phyloP scores from a whole-genome alignment of 1,284 basidiomycete species.

The Rhodotorula mucilaginosa region DNA sequence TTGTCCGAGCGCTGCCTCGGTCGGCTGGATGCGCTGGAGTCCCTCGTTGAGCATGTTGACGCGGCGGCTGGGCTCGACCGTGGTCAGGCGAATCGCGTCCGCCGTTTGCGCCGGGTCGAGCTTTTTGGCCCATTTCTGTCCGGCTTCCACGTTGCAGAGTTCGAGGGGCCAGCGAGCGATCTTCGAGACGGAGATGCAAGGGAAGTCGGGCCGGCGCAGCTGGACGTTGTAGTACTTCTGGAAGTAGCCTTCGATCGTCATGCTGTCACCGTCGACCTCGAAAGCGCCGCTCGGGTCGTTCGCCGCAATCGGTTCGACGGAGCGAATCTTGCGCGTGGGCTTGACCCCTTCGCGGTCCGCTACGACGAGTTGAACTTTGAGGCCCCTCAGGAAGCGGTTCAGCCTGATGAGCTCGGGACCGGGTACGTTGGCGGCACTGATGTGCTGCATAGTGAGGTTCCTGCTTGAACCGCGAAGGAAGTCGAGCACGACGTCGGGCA shows the following conservation, averaged over 20 bases:
- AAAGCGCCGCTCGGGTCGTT: not conserved
- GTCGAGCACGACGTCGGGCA: constrained; percentile 3
- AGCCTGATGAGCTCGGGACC: not conserved
- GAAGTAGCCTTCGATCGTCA: constrained; percentile 21
- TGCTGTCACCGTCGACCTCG: constrained; percentile 9
- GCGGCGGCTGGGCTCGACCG: constrained; percentile 23
- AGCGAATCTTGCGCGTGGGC: constrained; percentile 19
- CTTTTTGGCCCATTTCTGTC: constrained; percentile 21
- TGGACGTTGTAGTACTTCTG: constrained; percentile 7
- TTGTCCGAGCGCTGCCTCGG: not conserved
- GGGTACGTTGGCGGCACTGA: constrained; percentile 6
- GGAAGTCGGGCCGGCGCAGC: constrained; percentile 18
- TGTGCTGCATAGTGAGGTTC: not conserved
- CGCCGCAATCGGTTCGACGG: constrained; percentile 1
- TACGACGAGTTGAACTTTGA: constrained; percentile 15
- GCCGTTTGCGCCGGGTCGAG: constrained; percentile 23
- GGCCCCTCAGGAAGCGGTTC: constrained; percentile 9
- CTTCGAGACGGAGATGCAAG: constrained; percentile 19
- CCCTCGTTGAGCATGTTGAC: constrained; percentile 2
- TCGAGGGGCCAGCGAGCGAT: constrained; percentile 26
- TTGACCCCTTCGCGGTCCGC: constrained; percentile 3
- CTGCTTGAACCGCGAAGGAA: constrained; percentile 5
- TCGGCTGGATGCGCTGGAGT: constrained; percentile 13
- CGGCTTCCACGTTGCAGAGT: constrained; percentile 10
- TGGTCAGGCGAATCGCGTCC: constrained; percentile 26